phyloP scores from a whole-genome alignment of 1,284 basidiomycete species.

The Phenoliferia sp. region DNA sequence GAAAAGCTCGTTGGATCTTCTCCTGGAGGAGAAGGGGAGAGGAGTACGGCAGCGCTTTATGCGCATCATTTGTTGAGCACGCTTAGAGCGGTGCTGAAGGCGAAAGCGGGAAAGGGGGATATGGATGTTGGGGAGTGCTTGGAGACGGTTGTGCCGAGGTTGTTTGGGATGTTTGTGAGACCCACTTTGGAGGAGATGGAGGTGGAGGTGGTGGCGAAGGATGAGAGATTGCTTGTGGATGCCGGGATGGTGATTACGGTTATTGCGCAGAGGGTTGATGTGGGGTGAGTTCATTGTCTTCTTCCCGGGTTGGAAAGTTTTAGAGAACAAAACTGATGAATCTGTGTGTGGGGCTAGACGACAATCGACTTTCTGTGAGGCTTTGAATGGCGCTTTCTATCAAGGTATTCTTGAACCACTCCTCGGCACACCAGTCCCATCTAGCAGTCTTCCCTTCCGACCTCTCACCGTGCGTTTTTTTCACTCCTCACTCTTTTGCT shows the following conservation, averaged over 20 bases:
- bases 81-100: slow-evolving; percentile 57
- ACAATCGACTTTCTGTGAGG: slow-evolving; percentile 53
- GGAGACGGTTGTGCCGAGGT: slow-evolving; percentile 62
- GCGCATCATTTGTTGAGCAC: slow-evolving; percentile 73
- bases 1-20: slow-evolving; percentile 53
- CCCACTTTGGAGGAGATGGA: slow-evolving; percentile 37
- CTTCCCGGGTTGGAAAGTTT: not conserved
- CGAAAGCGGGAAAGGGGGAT: slow-evolving; percentile 61
- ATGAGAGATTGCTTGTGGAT: slow-evolving; percentile 61
- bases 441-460: slow-evolving; percentile 44
- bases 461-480: slow-evolving; percentile 42
- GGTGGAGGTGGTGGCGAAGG: slow-evolving; percentile 45
- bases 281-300: slow-evolving; percentile 49
- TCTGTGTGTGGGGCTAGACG: slow-evolving; percentile 51
- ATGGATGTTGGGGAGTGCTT: slow-evolving; percentile 72
- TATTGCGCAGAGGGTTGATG: slow-evolving; percentile 60
- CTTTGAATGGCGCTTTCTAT: slow-evolving; percentile 58
- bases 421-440: slow-evolving; percentile 11
- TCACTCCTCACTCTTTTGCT: slow-evolving; percentile 47
- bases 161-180: slow-evolving; percentile 67
- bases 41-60: slow-evolving; percentile 65
- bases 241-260: slow-evolving; percentile 62
- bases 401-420: slow-evolving; percentile 52
- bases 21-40: slow-evolving; percentile 38
- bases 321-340: slow-evolving; percentile 1